Conservation (phyloP, 2,329 filamentous ascomycete genomes). For the Orbilia brochopaga region DNA sequence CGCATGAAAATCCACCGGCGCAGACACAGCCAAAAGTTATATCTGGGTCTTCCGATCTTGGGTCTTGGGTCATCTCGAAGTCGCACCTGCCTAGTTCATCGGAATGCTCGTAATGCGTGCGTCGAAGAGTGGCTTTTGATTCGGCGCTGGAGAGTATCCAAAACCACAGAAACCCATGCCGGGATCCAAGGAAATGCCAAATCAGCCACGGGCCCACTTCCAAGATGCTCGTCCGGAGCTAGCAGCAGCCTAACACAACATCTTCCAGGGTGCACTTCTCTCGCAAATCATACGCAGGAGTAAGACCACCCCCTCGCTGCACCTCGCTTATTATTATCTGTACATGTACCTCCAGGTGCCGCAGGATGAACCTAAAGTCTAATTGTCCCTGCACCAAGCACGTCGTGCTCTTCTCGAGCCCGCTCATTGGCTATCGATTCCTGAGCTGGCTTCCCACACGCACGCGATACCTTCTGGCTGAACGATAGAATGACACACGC, state of each 20-base stretch:
- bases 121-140: slow-evolving; percentile 17
- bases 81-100: slow-evolving; percentile 46
- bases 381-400: background rate
- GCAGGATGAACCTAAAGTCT: background rate
- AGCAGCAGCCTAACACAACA: slow-evolving; percentile 37
- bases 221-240: slow-evolving; percentile 11
- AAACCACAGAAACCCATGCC: background rate
- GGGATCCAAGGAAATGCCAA: slow-evolving; percentile 1
- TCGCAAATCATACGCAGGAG: slow-evolving; percentile 21
- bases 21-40: slow-evolving; percentile 32
- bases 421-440: slow-evolving; percentile 32
- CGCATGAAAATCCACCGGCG: background rate
- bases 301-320: slow-evolving; percentile 27
- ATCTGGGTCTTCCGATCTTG: slow-evolving; percentile 7
- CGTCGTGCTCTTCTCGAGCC: slow-evolving; percentile 29
- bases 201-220: slow-evolving; percentile 1
- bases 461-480: background rate
- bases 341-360: slow-evolving; percentile 14
- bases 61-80: slow-evolving; percentile 18
- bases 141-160: slow-evolving; percentile 13
- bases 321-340: slow-evolving; percentile 24
- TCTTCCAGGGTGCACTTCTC: slow-evolving; percentile 12
- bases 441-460: slow-evolving; percentile 1
- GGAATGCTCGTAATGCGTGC: slow-evolving; percentile 42
- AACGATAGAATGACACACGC: background rate